These are phyloP conservation scores for Cytospora leucostoma DNA, from an alignment of 2,329 filamentous ascomycete species.

Conservation along the genomic window DNA sequence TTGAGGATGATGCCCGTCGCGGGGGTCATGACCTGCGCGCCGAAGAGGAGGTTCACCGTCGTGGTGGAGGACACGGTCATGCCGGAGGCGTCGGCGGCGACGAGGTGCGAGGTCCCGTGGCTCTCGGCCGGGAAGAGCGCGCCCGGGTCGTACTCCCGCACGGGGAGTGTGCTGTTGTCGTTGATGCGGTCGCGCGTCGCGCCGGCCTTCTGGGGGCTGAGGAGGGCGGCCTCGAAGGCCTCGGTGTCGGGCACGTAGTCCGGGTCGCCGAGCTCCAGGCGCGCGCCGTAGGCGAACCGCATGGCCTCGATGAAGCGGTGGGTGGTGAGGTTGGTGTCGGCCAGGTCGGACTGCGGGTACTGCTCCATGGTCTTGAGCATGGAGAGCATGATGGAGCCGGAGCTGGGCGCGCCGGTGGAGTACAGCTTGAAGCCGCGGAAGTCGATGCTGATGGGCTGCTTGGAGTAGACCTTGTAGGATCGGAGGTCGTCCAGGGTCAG, in stretches of 20 bases:
- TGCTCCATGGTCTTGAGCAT: conserved; percentile 83
- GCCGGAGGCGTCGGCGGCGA: conserved; percentile 70
- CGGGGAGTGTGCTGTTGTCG: conserved; percentile 70
- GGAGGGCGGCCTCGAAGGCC: conserved; percentile 66
- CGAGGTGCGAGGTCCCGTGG: conserved; percentile 73
- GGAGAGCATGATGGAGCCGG: conserved; percentile 73
- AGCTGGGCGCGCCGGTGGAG: conserved; percentile 71
- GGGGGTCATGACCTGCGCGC: conserved; percentile 75
- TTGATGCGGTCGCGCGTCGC: conserved; percentile 67
- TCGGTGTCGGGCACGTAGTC: conserved; percentile 66
- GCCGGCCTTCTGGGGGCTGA: conserved; percentile 60
- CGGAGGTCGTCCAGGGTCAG: conserved; percentile 79
- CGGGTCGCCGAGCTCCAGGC: conserved; percentile 82
- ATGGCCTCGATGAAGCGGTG: conserved; percentile 88
- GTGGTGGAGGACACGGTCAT: conserved; percentile 81
- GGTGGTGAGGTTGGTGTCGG: conserved; percentile 65
- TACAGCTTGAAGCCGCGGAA: conserved; percentile 73
- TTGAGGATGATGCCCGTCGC: conserved; percentile 81
- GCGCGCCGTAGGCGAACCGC: conserved; percentile 81
- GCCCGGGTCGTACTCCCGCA: conserved; percentile 72
- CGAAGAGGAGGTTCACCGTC: conserved; percentile 86
- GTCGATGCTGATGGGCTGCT: conserved; percentile 59
- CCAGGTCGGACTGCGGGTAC: conserved; percentile 59
- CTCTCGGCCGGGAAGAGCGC: conserved; percentile 67
- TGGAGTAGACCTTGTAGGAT: conserved; percentile 68